These are phyloP conservation scores for Penicillium alfredii DNA, from an alignment of 495 filamentous ascomycete species.

Conservation along the genomic window DNA sequence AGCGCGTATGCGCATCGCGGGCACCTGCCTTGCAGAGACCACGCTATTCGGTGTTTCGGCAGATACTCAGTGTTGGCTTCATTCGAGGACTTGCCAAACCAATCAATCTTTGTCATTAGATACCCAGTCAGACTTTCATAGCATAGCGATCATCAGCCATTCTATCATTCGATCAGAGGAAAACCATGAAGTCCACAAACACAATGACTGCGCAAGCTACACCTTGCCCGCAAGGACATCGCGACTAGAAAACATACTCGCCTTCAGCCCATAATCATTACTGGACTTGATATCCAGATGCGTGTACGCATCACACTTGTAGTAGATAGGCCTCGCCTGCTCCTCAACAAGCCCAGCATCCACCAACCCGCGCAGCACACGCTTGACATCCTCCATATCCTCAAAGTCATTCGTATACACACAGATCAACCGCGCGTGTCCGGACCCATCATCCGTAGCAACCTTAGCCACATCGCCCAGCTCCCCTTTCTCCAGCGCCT, in stretches of 20 bases:
- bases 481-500: slow-evolving; percentile 55
- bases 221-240: slow-evolving; percentile 33
- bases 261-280: slow-evolving; percentile 64
- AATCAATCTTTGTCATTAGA: too few species aligned
- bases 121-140: too few species aligned
- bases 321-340: slow-evolving; percentile 55
- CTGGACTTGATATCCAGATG: slow-evolving; percentile 57
- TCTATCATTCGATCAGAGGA: too few species aligned
- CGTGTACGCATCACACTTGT: slow-evolving; percentile 79
- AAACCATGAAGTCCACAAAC: too few species aligned
- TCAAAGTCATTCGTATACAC: slow-evolving; percentile 72
- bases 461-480: slow-evolving; percentile 69
- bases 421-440: slow-evolving; percentile 53
- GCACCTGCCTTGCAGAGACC: too few species aligned
- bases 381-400: slow-evolving; percentile 60
- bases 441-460: slow-evolving; percentile 44
- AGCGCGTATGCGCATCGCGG: too few species aligned
- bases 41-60: too few species aligned
- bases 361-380: slow-evolving; percentile 56
- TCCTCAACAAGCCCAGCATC: slow-evolving; percentile 51
- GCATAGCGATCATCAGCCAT: too few species aligned
- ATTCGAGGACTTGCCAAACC: too few species aligned
- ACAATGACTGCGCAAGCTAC: neutral
- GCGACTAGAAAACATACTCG: slow-evolving; percentile 43
- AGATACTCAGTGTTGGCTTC: too few species aligned